phyloP scores from a whole-genome alignment of 495 filamentous ascomycete species.

The Penicillium roqueforti region DNA sequence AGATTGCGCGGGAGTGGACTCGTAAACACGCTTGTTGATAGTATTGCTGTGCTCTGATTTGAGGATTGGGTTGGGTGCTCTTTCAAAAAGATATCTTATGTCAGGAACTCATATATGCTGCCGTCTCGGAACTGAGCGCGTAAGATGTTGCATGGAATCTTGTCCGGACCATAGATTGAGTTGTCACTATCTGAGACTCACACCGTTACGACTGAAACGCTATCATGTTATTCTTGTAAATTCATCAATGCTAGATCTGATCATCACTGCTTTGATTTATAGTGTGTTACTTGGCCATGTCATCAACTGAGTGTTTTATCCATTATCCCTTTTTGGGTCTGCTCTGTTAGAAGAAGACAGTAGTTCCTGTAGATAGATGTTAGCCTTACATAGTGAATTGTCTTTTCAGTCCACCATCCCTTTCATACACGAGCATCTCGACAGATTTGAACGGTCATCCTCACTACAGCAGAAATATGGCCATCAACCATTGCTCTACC shows the following conservation, averaged over 20 bases:
- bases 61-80: background rate
- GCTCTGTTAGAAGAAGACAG: background rate
- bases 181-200: background rate
- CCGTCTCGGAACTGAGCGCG: background rate
- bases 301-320: background rate
- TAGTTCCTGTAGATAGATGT: background rate
- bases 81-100: background rate
- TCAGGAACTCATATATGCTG: background rate
- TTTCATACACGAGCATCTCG: background rate
- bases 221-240: background rate
- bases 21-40: slow-evolving; percentile 60
- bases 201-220: background rate
- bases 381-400: background rate
- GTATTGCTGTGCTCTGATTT: background rate
- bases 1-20: slow-evolving; percentile 78
- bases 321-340: background rate
- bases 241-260: background rate
- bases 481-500: too few relatives aligned
- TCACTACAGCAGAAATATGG: too few relatives aligned
- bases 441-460: too few relatives aligned
- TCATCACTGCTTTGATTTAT: background rate
- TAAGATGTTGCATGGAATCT: background rate
- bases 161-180: background rate
- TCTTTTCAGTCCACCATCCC: background rate
- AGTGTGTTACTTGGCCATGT: background rate